Evolutionary conservation across 2,329 filamentous ascomycete species (phyloP).

Genomic region (Thielaviopsis ethacetica): DNA sequence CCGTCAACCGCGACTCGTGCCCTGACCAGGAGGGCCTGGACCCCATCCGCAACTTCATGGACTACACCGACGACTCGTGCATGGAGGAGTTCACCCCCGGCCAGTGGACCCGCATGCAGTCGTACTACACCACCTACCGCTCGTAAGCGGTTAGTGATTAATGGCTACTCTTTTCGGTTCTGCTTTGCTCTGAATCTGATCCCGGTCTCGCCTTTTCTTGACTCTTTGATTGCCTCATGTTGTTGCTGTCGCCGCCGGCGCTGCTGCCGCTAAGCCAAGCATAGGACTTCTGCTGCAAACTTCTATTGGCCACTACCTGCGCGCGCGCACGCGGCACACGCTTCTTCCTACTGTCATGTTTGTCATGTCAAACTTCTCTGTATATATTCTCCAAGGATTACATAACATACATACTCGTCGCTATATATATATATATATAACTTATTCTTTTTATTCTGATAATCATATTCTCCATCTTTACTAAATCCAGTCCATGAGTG

Average conservation of each 20-base stretch:
- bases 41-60: constrained; percentile 25
- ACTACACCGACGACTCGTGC: constrained; percentile 27
- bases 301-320: not conserved
- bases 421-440: not conserved
- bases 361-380: not conserved
- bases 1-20: constrained; percentile 22
- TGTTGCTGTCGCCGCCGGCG: too few relatives aligned
- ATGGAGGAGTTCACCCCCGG: constrained; percentile 28
- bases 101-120: constrained; percentile 17
- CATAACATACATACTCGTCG: constrained; percentile 1
- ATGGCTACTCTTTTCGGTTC: not conserved
- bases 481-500: constrained; percentile 7
- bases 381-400: not conserved
- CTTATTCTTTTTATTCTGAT: not conserved
- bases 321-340: not conserved
- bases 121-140: constrained; percentile 10
- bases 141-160: not conserved
- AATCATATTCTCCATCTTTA: not conserved
- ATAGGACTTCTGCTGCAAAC: not conserved
- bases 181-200: not conserved
- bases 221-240: not conserved
- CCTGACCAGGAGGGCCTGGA: constrained; percentile 19
- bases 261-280: not conserved
- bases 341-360: not conserved
- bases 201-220: not conserved